Evolutionary conservation across 805 yeast species (phyloP), one percentile per base, ranked within the genome.

Genomic region (Candida anglica): DNA sequence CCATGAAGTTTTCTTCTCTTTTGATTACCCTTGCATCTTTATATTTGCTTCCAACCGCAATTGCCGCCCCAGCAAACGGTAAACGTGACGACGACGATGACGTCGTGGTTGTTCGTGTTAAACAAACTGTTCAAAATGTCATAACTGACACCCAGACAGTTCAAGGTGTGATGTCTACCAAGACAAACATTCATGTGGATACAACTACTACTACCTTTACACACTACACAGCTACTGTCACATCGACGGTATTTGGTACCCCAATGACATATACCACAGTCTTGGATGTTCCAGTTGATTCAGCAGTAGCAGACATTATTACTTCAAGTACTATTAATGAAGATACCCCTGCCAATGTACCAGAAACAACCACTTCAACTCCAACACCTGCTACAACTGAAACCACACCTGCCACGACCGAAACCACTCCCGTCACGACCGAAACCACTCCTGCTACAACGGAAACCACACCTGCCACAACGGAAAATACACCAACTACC

Each of bases 151-250:
- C 52, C 27, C 51, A 58, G 23, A 48, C 57, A 6, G 66, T 63
- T 4, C 41, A 52, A 24, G 68, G 62, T 15, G 40, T 49, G 14
- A 46, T 50, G 20, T 39, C 52, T 2, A 63, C 69, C 14, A 27
- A 37, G 15, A 60, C 68, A 15, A 49, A 61, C 38, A 36, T 49
- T 30, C 38, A 47, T 17, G 44, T 56, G 21, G 47, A 52, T 32
- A 61, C 69, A 15, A 43, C 56, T 15, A 61, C 66, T 13, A 46
- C 56, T 25, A 66, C 72, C 14, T 50, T 57, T 17, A 66, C 71
- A 16, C 50, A 54, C 19, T 66, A 64, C 46, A 66, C 71, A 27
- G 69, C 70, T 13, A 66, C 73, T 6, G 65, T 58, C 25, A 66
- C 72, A 4, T 55, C 61, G 2, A 64, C 69, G 13, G 58, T 66